These are phyloP conservation scores for Solanum commersonii DNA, from an alignment of 257 asterid species.

Conservation along the genomic window DNA sequence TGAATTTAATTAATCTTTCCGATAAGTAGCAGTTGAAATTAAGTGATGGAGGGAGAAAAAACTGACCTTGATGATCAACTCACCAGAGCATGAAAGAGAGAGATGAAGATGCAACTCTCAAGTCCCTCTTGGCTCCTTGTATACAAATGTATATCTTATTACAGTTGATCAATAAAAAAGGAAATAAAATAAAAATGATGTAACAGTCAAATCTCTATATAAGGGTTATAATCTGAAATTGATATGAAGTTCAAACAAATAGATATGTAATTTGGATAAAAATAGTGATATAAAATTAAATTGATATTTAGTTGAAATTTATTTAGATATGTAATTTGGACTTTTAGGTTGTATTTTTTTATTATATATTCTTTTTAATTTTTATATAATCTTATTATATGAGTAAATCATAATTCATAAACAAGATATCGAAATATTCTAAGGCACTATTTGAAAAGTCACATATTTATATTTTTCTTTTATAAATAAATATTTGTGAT, in stretches of 20 bases:
- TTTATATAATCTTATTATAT: too few relatives aligned
- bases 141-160: background rate
- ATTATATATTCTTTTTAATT: too few relatives aligned
- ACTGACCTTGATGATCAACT: constrained; percentile 5
- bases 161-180: background rate
- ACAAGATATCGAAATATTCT: too few relatives aligned
- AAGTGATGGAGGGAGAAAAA: background rate
- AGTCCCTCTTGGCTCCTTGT: background rate
- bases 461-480: too few relatives aligned
- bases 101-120: background rate
- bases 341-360: background rate
- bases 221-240: background rate
- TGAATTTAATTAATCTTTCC: background rate
- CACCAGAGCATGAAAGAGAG: background rate
- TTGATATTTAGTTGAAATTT: background rate
- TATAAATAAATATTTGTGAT: too few relatives aligned
- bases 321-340: too few relatives aligned
- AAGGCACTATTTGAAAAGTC: background rate
- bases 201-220: background rate
- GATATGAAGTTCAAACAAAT: too few relatives aligned
- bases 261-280: too few relatives aligned
- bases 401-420: too few relatives aligned
- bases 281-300: background rate
- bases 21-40: background rate
- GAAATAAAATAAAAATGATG: background rate